Evolutionary conservation across 129 eudicot genomes (phyloP).

Genomic region (Escallonia rubra): DNA sequence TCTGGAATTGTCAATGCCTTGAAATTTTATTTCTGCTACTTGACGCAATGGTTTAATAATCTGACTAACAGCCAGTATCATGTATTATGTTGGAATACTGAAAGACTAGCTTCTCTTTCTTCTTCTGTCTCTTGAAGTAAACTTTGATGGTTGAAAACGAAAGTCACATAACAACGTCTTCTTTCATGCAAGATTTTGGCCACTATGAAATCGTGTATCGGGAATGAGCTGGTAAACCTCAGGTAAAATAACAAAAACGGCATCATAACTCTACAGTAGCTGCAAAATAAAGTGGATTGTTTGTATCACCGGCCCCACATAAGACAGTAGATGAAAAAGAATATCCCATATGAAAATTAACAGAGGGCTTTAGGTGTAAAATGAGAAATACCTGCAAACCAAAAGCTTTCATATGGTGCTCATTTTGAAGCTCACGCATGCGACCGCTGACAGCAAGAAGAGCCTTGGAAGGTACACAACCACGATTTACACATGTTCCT

Average conservation of each 20-base stretch:
- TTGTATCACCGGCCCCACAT: too few species aligned
- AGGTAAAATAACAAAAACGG: background rate
- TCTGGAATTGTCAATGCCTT: too few species aligned
- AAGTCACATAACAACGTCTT: too few species aligned
- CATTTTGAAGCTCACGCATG: conserved; percentile 97
- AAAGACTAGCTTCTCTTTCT: background rate
- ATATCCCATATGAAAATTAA: too few species aligned
- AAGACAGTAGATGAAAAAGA: too few species aligned
- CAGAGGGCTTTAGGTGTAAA: background rate
- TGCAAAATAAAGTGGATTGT: too few species aligned
- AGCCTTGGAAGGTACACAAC: conserved; percentile 99
- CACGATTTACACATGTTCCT: conserved; percentile 96
- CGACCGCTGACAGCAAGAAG: conserved; percentile 99
- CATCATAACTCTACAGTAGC: background rate
- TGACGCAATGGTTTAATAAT: too few species aligned
- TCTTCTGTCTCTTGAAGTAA: too few species aligned
- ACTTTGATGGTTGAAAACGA: too few species aligned
- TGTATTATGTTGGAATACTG: background rate
- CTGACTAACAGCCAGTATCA: background rate
- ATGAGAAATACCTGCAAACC: conserved; percentile 76
- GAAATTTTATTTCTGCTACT: too few species aligned
- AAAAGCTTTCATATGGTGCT: conserved; percentile 90
- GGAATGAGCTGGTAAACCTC: background rate
- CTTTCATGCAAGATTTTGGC: too few species aligned
- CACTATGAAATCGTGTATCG: background rate